A percentile compares a stretch with the other conserved stretches of the same genome.
These are phyloP conservation scores for Xylariaceae sp. DNA, from an alignment of 2,329 filamentous ascomycete genomes.

Conservation along the genomic window DNA sequence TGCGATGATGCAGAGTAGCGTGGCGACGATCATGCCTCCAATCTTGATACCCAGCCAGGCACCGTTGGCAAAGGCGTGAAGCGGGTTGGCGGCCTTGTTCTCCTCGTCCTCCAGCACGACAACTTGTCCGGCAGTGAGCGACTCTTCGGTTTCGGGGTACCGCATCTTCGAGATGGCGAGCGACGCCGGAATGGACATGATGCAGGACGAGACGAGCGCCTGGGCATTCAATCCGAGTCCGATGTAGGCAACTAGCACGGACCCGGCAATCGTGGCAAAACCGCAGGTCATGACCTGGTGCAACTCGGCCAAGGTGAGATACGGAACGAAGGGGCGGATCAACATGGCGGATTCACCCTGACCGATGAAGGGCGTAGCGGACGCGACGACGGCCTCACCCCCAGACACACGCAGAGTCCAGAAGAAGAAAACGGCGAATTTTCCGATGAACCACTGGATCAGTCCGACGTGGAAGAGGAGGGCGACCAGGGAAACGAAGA, in stretches of 20 bases:
- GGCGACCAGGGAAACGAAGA: constrained; percentile 91
- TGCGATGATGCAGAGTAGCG: constrained; percentile 66
- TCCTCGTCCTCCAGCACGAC: constrained; percentile 76
- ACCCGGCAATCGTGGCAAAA: constrained; percentile 87
- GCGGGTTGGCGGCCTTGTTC: constrained; percentile 67
- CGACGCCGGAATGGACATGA: constrained; percentile 92
- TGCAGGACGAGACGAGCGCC: constrained; percentile 82
- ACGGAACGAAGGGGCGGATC: constrained; percentile 77
- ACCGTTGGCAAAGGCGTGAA: constrained; percentile 71
- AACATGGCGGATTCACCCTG: constrained; percentile 93
- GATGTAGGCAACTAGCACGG: constrained; percentile 81
- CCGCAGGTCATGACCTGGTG: constrained; percentile 92
- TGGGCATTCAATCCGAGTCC: constrained; percentile 75
- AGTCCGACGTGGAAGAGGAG: constrained; percentile 75
- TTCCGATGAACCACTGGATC: constrained; percentile 83
- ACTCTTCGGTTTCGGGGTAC: constrained; percentile 82
- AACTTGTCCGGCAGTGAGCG: constrained; percentile 73
- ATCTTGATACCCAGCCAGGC: constrained; percentile 73
- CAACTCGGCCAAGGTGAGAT: constrained; percentile 80
- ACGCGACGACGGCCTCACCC: constrained; percentile 87
- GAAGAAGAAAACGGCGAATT: constrained; percentile 88
- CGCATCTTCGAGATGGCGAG: constrained; percentile 85
- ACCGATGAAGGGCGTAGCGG: constrained; percentile 88
- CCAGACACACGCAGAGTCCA: constrained; percentile 83
- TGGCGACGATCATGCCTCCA: constrained; percentile 66